phyloP scores from a whole-genome alignment of 2,329 filamentous ascomycete species.

The Alternaria postmessia region DNA sequence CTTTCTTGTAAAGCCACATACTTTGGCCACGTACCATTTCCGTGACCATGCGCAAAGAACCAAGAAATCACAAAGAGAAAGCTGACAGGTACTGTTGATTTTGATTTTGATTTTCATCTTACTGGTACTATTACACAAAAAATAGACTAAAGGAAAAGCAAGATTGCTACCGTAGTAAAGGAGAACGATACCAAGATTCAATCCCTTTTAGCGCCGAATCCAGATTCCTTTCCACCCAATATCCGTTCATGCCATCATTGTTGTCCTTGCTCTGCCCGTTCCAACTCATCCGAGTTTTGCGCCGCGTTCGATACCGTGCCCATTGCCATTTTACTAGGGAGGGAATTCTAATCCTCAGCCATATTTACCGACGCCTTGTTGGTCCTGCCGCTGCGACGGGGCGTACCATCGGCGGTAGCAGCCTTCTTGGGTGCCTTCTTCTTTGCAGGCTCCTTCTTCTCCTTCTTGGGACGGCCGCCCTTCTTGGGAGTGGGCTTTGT shows the following conservation, averaged over 20 bases:
- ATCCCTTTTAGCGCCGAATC: conserved; percentile 12
- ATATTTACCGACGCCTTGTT: neutral
- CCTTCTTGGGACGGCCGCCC: conserved; percentile 53
- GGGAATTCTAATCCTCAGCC: conserved; percentile 14
- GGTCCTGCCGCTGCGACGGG: conserved; percentile 56
- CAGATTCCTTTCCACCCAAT: conserved; percentile 6
- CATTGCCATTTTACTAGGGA: neutral
- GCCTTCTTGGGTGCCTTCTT: conserved; percentile 60
- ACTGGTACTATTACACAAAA: neutral
- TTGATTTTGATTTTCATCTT: neutral
- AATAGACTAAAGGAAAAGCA: neutral
- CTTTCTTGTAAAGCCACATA: neutral
- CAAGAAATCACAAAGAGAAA: neutral
- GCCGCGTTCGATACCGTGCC: neutral
- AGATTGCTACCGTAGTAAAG: neutral
- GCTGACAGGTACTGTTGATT: neutral
- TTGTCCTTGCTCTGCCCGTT: neutral
- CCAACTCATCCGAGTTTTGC: neutral
- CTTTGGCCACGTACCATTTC: neutral
- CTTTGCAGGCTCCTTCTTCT: conserved; percentile 51
- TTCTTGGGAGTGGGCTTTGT: conserved; percentile 40
- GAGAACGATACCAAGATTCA: neutral
- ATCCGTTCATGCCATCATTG: conserved; percentile 6
- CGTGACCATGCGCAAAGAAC: neutral
- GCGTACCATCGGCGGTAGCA: conserved; percentile 58